These are phyloP conservation scores for Colletotrichum coccodes DNA, from an alignment of 2,329 filamentous ascomycete species.

Conservation along the genomic window DNA sequence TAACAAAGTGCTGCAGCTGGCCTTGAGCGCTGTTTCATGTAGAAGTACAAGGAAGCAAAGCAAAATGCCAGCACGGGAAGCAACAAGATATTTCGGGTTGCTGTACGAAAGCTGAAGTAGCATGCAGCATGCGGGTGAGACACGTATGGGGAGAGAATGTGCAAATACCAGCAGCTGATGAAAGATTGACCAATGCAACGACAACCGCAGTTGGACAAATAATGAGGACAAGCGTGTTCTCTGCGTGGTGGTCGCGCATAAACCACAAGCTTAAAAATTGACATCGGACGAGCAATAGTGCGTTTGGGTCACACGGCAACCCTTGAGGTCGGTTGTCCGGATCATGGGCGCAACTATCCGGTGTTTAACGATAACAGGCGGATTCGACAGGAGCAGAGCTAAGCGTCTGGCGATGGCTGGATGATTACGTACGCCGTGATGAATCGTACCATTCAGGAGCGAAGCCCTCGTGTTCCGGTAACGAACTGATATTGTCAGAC, in stretches of 20 bases:
- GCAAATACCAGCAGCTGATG: neutral
- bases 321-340: neutral
- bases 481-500: neutral
- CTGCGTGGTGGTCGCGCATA: neutral
- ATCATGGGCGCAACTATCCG: neutral
- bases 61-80: neutral
- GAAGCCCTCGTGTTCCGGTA: conserved; percentile 24
- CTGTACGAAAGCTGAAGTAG: neutral
- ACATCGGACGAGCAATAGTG: neutral
- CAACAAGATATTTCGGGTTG: neutral
- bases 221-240: neutral
- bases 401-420: neutral
- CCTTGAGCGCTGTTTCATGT: neutral
- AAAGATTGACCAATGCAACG: neutral
- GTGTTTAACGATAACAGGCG: neutral
- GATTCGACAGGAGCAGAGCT: neutral
- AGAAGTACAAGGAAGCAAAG: neutral
- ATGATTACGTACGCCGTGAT: conserved; percentile 24
- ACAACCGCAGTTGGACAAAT: neutral
- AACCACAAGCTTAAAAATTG: neutral
- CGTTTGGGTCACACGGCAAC: neutral
- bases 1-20: neutral
- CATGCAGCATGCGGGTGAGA: conserved; percentile 9
- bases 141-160: neutral
- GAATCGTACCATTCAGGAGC: neutral